Conservation (phyloP, 1,284 basidiomycete genomes). For the Leccinum subrobustum region DNA sequence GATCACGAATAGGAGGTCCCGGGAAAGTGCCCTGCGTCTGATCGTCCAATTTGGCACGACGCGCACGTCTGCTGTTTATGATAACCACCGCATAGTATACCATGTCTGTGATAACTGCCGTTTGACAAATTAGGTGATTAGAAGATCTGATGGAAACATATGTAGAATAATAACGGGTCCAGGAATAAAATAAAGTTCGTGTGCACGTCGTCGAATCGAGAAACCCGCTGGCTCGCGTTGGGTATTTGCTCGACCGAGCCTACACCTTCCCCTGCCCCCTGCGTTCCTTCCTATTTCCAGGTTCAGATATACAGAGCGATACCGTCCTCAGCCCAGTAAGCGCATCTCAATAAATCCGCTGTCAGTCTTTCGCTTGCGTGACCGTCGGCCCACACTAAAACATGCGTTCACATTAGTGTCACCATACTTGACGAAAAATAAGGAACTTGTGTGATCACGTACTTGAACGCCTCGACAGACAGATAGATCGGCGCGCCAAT, state of each 20-base stretch:
- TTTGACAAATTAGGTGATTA: not conserved
- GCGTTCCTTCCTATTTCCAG: not conserved
- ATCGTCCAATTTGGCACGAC: too few species aligned
- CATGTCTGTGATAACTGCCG: not conserved
- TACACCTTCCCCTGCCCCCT: not conserved
- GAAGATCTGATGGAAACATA: not conserved
- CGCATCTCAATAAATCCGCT: not conserved
- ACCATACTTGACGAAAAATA: not conserved
- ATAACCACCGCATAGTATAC: too few species aligned
- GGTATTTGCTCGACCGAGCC: not conserved
- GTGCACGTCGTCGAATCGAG: not conserved
- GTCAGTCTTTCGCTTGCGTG: not conserved
- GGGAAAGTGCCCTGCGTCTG: too few species aligned
- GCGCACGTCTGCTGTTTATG: too few species aligned
- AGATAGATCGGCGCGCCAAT: not conserved
- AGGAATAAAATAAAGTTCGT: not conserved
- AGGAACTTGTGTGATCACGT: not conserved
- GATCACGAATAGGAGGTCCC: too few species aligned
- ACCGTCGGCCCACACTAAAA: not conserved
- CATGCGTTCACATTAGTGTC: not conserved
- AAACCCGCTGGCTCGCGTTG: not conserved
- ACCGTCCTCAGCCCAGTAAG: not conserved
- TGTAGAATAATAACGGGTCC: not conserved
- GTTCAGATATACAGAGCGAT: not conserved
- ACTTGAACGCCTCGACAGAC: not conserved